A percentile compares a stretch with the other conserved stretches of the same genome.
Conservation (phyloP, 106 monocot genomes). For the Apostasia shenzhenica region DNA sequence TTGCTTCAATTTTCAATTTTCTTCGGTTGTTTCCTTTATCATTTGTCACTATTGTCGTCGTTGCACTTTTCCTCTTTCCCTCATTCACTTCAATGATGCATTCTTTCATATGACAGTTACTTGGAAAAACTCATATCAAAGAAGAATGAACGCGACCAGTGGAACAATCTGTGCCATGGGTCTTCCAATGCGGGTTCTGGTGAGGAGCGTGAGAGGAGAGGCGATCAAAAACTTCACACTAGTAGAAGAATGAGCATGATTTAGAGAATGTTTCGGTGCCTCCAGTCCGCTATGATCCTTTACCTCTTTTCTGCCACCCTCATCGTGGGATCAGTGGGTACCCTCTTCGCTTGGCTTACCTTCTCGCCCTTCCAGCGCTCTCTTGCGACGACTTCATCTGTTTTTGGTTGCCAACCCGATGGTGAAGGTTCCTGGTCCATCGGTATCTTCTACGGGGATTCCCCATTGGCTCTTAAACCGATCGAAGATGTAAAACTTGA, state of each 20-base stretch:
- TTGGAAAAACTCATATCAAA: no score
- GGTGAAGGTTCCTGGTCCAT: constrained; percentile 91
- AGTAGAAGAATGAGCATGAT: background rate
- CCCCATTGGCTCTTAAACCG: constrained; percentile 65
- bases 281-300: constrained; percentile 24
- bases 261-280: constrained; percentile 8
- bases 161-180: no score
- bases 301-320: constrained; percentile 31
- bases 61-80: no score
- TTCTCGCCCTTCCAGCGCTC: constrained; percentile 41
- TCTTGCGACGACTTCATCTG: constrained; percentile 3
- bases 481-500: constrained; percentile 53
- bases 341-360: constrained; percentile 48
- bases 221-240: no score
- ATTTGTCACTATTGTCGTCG: no score
- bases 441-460: constrained; percentile 82
- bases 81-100: no score
- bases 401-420: constrained; percentile 55
- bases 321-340: constrained; percentile 31
- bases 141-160: no score
- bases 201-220: background rate
- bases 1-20: no score
- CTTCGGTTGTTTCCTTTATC: no score
- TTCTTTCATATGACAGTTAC: no score
- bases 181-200: background rate